Conservation (phyloP, 129 eudicot species). For the Lactuca sativa region DNA sequence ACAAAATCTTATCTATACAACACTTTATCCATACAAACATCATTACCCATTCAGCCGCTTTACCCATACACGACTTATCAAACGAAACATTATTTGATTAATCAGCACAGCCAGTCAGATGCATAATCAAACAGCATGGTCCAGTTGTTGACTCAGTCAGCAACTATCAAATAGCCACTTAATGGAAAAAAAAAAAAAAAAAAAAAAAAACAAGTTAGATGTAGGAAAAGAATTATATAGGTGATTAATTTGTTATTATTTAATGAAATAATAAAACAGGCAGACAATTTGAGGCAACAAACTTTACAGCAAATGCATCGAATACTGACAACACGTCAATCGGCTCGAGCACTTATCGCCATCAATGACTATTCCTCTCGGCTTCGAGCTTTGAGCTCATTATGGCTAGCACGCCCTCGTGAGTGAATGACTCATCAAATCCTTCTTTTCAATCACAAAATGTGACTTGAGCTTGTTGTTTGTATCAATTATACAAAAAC, state of each 20-base stretch:
- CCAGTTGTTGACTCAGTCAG: too few relatives aligned
- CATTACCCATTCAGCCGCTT: too few relatives aligned
- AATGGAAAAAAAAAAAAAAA: too few relatives aligned
- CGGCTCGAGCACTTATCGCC: conserved; percentile 73
- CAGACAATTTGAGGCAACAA: conserved; percentile 73
- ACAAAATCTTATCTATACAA: too few relatives aligned
- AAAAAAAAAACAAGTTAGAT: too few relatives aligned
- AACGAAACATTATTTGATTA: too few relatives aligned
- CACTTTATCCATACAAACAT: too few relatives aligned
- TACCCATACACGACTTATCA: too few relatives aligned
- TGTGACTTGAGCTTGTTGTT: conserved; percentile 12
- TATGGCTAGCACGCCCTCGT: conserved; percentile 84
- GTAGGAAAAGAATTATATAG: too few relatives aligned
- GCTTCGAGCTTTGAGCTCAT: conserved; percentile 72
- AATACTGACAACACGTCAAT: conserved; percentile 66
- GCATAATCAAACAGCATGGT: too few relatives aligned
- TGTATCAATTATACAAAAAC: conserved; percentile 29
- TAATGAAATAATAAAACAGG: conserved; percentile 37
- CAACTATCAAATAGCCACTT: too few relatives aligned
- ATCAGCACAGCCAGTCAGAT: too few relatives aligned
- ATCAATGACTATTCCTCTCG: conserved; percentile 68
- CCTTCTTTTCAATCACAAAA: conserved; percentile 9
- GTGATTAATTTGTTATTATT: not conserved
- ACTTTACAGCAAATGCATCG: conserved; percentile 73
- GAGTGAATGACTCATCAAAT: conserved; percentile 31